Percentiles rank a stretch among this genome's conserved stretches.
These are phyloP conservation scores for Suillus americanus DNA, from an alignment of 768 basidiomycete species.

Conservation along the genomic window DNA sequence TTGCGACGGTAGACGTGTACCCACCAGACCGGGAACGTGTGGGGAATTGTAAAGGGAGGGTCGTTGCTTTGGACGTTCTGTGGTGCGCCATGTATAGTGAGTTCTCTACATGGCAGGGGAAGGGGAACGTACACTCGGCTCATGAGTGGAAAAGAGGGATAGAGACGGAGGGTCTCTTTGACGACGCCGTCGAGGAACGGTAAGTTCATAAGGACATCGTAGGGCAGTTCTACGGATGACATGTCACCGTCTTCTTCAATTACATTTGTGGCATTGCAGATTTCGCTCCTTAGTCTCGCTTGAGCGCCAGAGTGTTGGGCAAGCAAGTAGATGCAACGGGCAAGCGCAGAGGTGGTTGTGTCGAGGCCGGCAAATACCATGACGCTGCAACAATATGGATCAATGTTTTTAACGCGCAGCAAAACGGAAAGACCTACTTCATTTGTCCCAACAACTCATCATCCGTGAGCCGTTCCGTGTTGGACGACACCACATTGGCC, in stretches of 20 bases:
- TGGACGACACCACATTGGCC: conserved; percentile 36
- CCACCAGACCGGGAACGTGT: conserved; percentile 36
- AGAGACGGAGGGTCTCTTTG: conserved; percentile 42
- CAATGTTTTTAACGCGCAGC: neutral
- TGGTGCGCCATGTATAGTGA: neutral
- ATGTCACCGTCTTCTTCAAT: neutral
- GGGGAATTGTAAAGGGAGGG: conserved; percentile 40
- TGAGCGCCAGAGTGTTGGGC: conserved; percentile 38
- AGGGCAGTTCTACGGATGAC: conserved; percentile 25
- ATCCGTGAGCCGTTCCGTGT: conserved; percentile 39
- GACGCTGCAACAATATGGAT: conserved; percentile 28
- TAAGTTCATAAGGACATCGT: conserved; percentile 37
- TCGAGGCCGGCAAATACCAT: conserved; percentile 45
- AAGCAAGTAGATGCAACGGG: conserved; percentile 37
- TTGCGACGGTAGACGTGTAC: conserved; percentile 19
- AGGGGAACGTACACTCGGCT: conserved; percentile 23
- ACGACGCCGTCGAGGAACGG: conserved; percentile 39
- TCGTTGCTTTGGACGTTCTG: conserved; percentile 36
- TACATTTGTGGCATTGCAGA: conserved; percentile 21
- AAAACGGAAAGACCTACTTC: conserved; percentile 35
- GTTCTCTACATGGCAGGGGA: neutral
- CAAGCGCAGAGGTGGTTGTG: conserved; percentile 43
- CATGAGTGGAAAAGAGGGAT: conserved; percentile 14
- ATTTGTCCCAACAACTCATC: conserved; percentile 49
- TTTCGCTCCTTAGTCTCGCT: conserved; percentile 37